These are phyloP conservation scores for Diaporthe capsici DNA, from an alignment of 2,329 filamentous ascomycete species.

Conservation along the genomic window DNA sequence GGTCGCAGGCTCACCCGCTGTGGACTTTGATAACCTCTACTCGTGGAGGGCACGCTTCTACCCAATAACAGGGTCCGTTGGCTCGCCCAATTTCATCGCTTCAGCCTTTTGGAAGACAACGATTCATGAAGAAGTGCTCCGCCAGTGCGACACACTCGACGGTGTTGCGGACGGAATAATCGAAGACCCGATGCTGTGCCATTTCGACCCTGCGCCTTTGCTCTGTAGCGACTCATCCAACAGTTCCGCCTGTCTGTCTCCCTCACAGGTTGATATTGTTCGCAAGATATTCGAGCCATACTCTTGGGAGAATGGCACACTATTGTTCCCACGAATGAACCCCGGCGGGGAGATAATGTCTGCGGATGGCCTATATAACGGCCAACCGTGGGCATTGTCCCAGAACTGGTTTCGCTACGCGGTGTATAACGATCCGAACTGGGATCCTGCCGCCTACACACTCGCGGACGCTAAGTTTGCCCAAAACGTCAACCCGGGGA, in stretches of 20 bases:
- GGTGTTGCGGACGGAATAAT: constrained; percentile 44
- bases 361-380: constrained; percentile 54
- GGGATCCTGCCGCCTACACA: constrained; percentile 55
- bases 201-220: constrained; percentile 38
- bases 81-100: constrained; percentile 58
- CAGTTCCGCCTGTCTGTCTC: constrained; percentile 48
- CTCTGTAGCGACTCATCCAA: constrained; percentile 35
- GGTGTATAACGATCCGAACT: constrained; percentile 57
- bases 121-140: constrained; percentile 51
- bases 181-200: constrained; percentile 43
- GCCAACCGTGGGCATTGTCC: constrained; percentile 57
- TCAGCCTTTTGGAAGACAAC: constrained; percentile 55
- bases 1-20: constrained; percentile 62
- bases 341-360: constrained; percentile 60
- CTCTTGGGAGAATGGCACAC: constrained; percentile 43
- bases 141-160: constrained; percentile 44
- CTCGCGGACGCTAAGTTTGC: constrained; percentile 52
- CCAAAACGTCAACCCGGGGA: constrained; percentile 43
- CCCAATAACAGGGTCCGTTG: constrained; percentile 54
- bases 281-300: constrained; percentile 44
- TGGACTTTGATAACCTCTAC: constrained; percentile 53
- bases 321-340: constrained; percentile 58
- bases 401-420: constrained; percentile 64
- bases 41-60: constrained; percentile 59
- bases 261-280: constrained; percentile 39